Evolutionary conservation across 23 red algal genomes (phyloP).

Genomic region (Cyanidioschyzon merolae): DNA sequence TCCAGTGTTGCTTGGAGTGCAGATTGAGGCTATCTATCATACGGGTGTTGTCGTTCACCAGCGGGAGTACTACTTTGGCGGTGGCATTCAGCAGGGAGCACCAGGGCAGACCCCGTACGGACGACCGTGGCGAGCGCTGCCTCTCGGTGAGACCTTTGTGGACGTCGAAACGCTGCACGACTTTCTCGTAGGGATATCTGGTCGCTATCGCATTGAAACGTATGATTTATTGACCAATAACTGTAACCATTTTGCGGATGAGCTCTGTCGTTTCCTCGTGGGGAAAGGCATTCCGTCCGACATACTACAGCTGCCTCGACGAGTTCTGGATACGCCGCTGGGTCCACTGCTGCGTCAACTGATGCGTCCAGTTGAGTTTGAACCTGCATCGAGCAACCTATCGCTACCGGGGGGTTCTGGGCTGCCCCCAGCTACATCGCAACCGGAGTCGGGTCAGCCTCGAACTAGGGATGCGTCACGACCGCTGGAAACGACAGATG

Average conservation of each 20-base stretch:
- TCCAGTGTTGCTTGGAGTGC: conserved; percentile 50
- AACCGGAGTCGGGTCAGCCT: too few relatives aligned
- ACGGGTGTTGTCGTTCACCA: conserved; percentile 67
- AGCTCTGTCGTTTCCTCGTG: conserved; percentile 50
- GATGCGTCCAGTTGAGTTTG: conserved; percentile 19
- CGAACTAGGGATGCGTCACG: too few relatives aligned
- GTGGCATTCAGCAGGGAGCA: conserved; percentile 64
- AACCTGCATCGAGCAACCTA: too few relatives aligned
- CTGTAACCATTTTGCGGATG: conserved; percentile 91
- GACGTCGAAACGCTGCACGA: conserved; percentile 36
- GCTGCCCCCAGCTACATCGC: too few relatives aligned
- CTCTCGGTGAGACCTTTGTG: conserved; percentile 53
- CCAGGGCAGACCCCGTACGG: conserved; percentile 80
- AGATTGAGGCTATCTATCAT: conserved; percentile 86
- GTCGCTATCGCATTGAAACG: conserved; percentile 23
- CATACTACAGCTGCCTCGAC: conserved; percentile 66
- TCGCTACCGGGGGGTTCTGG: too few relatives aligned
- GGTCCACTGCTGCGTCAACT: conserved; percentile 63
- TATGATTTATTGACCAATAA: conserved; percentile 90
- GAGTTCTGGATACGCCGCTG: conserved; percentile 56
- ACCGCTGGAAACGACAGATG: too few relatives aligned
- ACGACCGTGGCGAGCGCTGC: conserved; percentile 25
- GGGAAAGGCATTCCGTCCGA: conserved; percentile 56
- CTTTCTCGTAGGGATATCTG: conserved; percentile 43
- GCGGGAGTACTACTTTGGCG: conserved; percentile 90